Evolutionary conservation across 2,329 filamentous ascomycete species (phyloP), one percentile per base, ranked within the genome.

Genomic region (Claviceps sp.): DNA sequence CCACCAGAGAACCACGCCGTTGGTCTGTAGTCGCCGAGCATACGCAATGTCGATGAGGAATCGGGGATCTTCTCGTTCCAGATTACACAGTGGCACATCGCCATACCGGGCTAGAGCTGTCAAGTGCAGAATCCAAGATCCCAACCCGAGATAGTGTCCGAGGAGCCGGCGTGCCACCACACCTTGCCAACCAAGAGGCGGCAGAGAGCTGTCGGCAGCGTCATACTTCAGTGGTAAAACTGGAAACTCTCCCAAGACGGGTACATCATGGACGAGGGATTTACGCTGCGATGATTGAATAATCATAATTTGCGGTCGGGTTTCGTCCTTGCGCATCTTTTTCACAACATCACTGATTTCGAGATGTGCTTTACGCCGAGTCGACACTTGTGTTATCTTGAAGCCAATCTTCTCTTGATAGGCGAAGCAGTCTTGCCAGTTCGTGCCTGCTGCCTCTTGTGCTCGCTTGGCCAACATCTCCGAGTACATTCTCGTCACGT

Each of bases 1-100:
- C 93, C 93, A 99, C 93, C 93, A 99, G 6, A 99, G 73, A 5
- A 98, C 86, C 1, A 98, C 88, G 52, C 90, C 89, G 62, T 91
- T 95, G 57, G 86, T 85, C 62, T 95, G 88, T 49, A 99, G 72
- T 17, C 90, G 80, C 52, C 94, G 78, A 0, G 93, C 93, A 64
- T 97, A 99, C 0, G 91, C 87, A 51, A 99, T 81, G 63, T 99
- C 93, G 59, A 99, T 98, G 51, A 98, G 71, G 70, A 93, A 97
- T 3, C 88, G 82, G 29, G 93, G 91, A 60, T 98, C 93, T 58
- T 97, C 93, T 44, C 84, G 83, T 65, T 97, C 93, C 36, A 99
- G 72, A 60, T 99, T 98, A 68, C 93, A 97, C 7, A 99, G 75
- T 1, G 93, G 93, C 4, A 98, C 82, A 64, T 97, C 88, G 26